Conservation (phyloP, 2,329 filamentous ascomycete genomes). For the Phialophora macrospora region DNA sequence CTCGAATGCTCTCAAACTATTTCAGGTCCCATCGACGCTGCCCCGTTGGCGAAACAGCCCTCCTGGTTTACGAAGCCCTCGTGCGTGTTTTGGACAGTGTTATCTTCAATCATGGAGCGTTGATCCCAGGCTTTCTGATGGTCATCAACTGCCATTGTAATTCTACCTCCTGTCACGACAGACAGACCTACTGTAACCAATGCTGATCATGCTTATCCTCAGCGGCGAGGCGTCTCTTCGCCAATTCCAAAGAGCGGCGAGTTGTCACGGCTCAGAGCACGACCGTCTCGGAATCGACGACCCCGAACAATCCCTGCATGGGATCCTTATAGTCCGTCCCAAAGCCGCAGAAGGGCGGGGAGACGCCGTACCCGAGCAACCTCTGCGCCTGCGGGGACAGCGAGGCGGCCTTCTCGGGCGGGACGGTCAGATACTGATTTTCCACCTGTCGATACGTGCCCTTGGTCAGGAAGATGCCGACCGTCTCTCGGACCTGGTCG, state of each 20-base stretch:
- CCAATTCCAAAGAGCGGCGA: background rate
- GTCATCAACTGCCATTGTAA: background rate
- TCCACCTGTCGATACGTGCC: slow-evolving; percentile 37
- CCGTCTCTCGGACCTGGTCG: slow-evolving; percentile 28
- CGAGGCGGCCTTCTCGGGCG: slow-evolving; percentile 32
- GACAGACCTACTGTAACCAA: too few relatives aligned
- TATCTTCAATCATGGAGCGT: background rate
- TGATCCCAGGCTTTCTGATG: background rate
- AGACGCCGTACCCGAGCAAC: slow-evolving; percentile 41
- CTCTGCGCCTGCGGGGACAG: slow-evolving; percentile 35
- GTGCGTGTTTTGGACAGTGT: background rate
- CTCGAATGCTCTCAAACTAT: background rate
- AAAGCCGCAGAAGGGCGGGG: slow-evolving; percentile 45
- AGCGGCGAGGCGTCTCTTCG: too few relatives aligned
- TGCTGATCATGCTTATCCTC: too few relatives aligned
- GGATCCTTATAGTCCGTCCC: slow-evolving; percentile 46
- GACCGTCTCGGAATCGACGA: slow-evolving; percentile 29
- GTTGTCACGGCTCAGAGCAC: slow-evolving; percentile 1
- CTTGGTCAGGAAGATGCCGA: slow-evolving; percentile 29
- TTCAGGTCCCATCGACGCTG: background rate
- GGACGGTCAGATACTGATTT: slow-evolving; percentile 41
- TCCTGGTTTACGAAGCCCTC: too few relatives aligned
- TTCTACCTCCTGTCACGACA: background rate
- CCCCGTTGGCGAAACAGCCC: background rate
- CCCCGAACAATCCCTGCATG: slow-evolving; percentile 46